phyloP scores from a whole-genome alignment of 306 rosid species.

The Vachellia collinsii region DNA sequence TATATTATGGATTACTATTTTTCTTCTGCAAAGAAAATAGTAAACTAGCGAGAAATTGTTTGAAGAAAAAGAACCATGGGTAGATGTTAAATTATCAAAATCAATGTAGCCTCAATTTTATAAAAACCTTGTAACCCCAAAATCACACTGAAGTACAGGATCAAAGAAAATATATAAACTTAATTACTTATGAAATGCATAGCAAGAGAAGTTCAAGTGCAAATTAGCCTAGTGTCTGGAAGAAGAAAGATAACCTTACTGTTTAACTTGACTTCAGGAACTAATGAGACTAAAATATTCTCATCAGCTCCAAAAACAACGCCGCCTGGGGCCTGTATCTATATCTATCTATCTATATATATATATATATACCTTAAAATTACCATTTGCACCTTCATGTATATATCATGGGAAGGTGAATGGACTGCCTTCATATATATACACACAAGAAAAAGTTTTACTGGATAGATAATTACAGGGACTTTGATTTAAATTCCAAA shows the following conservation, averaged over 20 bases:
- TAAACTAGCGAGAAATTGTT: background rate
- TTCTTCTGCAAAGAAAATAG: background rate
- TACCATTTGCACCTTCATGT: background rate
- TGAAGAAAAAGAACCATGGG: background rate
- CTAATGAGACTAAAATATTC: background rate
- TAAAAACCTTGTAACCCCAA: background rate
- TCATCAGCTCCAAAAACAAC: background rate
- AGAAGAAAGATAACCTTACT: background rate
- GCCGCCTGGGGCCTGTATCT: background rate
- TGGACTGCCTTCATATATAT: background rate
- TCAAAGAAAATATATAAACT: no score
- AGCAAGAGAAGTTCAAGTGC: background rate
- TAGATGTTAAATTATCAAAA: background rate
- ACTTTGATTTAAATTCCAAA: background rate
- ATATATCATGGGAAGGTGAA: background rate
- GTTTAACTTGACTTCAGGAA: background rate
- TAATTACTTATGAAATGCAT: no score
- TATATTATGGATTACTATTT: no score
- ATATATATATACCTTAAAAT: background rate
- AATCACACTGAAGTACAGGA: background rate
- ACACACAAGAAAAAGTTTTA: background rate
- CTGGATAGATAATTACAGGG: slow-evolving; percentile 5
- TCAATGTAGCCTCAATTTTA: background rate
- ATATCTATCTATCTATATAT: no score
- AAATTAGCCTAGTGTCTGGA: background rate